Percentiles rank a stretch among this genome's conserved stretches.
Evolutionary conservation across 306 rosid genomes (phyloP).

Genomic region (Luffa acutangula): DNA sequence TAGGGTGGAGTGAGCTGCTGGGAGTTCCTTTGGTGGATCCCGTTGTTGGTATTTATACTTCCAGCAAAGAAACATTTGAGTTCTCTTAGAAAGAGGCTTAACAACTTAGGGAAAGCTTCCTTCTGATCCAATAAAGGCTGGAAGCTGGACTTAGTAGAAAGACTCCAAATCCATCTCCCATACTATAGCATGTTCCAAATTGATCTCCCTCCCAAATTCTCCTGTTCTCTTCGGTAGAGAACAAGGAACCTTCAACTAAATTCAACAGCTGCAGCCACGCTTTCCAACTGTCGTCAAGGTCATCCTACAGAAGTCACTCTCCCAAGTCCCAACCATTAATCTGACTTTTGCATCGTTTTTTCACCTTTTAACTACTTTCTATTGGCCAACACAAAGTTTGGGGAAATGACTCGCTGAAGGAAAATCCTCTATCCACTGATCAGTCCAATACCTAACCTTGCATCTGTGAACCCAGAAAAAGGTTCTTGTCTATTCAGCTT

Average conservation of each 20-base stretch:
- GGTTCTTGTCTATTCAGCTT: not conserved
- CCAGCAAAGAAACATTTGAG: not conserved
- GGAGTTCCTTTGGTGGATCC: not conserved
- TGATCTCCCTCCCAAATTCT: not conserved
- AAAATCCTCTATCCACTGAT: not conserved
- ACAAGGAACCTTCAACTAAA: not conserved
- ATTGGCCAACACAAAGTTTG: not conserved
- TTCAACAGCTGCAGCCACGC: not conserved
- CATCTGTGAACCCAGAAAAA: not conserved
- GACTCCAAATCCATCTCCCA: not conserved
- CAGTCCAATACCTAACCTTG: not conserved
- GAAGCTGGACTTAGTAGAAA: not conserved
- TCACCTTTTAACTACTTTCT: not conserved
- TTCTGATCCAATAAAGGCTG: not conserved
- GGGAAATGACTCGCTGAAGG: not conserved
- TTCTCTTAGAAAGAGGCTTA: not conserved
- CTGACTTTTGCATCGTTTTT: not conserved
- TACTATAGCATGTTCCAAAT: not conserved
- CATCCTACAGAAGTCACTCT: not conserved
- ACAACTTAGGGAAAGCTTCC: not conserved
- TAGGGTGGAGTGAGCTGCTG: not conserved
- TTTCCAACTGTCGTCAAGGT: not conserved
- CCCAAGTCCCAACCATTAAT: not conserved
- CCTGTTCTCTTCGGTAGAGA: not conserved
- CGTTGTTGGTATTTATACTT: not conserved